These are phyloP conservation scores for Fonsecaea erecta DNA, from an alignment of 2,329 filamentous ascomycete genomes.

Conservation along the genomic window DNA sequence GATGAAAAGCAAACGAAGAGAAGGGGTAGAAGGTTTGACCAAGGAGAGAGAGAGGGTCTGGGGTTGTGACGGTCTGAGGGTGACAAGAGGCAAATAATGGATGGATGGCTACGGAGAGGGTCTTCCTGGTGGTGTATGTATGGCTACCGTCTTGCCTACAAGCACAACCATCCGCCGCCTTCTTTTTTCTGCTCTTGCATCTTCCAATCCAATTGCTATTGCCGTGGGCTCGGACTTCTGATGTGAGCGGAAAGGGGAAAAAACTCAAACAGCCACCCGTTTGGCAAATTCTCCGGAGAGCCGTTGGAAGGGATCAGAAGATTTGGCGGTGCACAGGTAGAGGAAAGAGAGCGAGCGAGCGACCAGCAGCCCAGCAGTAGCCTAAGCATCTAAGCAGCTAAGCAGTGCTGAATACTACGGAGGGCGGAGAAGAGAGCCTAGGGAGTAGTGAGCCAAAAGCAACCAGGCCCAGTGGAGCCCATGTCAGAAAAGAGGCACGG, in stretches of 20 bases:
- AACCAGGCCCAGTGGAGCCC: constrained; percentile 6
- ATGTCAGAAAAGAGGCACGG: constrained; percentile 16
- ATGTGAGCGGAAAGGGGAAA: constrained; percentile 10
- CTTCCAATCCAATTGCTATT: not conserved
- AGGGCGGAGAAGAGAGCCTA: constrained; percentile 14
- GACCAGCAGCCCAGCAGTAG: not conserved
- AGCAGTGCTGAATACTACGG: constrained; percentile 20
- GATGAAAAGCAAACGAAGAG: constrained; percentile 9
- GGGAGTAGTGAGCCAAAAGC: constrained; percentile 3
- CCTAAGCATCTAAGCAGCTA: not conserved
- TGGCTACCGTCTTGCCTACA: not conserved
- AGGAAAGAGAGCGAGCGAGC: not conserved
- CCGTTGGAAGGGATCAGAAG: not conserved
- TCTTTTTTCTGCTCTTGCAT: not conserved
- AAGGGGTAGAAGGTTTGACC: not conserved
- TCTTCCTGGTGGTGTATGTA: not conserved
- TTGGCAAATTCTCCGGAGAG: not conserved
- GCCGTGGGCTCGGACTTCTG: constrained; percentile 8
- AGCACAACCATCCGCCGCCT: not conserved
- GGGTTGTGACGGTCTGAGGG: not conserved
- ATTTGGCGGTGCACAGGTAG: not conserved
- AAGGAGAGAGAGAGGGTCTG: not conserved
- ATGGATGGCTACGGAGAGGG: not conserved
- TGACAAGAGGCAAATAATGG: constrained; percentile 15
- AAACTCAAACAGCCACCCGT: constrained; percentile 6